phyloP scores from a whole-genome alignment of 768 basidiomycete species.

The Sporobolomyces phaffii region DNA sequence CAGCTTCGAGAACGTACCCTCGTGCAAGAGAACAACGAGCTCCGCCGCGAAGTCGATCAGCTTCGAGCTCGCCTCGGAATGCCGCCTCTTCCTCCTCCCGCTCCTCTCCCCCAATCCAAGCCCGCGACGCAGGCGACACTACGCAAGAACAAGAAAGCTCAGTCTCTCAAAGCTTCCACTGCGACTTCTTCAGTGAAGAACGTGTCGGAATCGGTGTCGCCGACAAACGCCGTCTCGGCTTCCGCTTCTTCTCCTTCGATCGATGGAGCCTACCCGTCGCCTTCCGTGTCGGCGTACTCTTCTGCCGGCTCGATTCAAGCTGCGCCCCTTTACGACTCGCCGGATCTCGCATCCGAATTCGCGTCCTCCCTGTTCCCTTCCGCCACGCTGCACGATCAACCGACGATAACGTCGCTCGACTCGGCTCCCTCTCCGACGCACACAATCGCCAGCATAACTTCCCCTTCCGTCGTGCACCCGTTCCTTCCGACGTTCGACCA shows the following conservation, averaged over 20 bases:
- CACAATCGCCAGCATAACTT: not conserved
- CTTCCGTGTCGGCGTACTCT: constrained; percentile 4
- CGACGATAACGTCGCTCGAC: not conserved
- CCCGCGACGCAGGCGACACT: constrained; percentile 21
- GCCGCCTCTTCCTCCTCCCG: constrained; percentile 45
- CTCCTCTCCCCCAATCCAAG: constrained; percentile 15
- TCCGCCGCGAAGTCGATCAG: constrained; percentile 85
- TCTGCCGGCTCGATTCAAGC: not conserved
- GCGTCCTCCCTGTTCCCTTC: not conserved
- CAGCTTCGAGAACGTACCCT: constrained; percentile 73
- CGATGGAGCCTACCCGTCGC: not conserved
- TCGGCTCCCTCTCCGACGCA: not conserved
- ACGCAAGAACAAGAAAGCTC: constrained; percentile 14
- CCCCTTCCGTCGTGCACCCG: not conserved
- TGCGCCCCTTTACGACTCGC: not conserved
- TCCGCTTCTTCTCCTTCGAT: not conserved
- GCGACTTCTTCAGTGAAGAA: not conserved
- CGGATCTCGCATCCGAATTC: not conserved
- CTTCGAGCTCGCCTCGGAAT: constrained; percentile 76
- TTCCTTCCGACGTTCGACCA: not conserved
- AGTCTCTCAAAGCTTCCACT: not conserved
- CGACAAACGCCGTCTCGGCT: not conserved
- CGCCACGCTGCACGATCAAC: too few relatives aligned
- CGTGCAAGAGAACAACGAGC: constrained; percentile 78
- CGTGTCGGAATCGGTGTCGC: not conserved